A percentile compares a stretch with the other conserved stretches of the same genome.
phyloP scores from a whole-genome alignment of 805 yeast genomes.

The Pichia californica region DNA sequence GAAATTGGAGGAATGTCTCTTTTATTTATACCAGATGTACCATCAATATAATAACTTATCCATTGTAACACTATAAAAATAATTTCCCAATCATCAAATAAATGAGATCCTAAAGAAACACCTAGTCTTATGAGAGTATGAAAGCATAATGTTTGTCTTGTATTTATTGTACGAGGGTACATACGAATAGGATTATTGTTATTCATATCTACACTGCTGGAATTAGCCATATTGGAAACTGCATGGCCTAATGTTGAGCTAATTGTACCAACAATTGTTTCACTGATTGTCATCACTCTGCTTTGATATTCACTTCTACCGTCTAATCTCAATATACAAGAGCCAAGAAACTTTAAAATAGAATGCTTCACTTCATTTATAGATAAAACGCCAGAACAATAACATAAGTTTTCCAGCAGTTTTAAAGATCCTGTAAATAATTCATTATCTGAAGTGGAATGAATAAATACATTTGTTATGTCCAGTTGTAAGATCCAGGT shows the following conservation, averaged over 20 bases:
- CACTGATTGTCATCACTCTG: slow-evolving; percentile 40
- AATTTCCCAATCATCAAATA: slow-evolving; percentile 61
- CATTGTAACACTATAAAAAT: slow-evolving; percentile 65
- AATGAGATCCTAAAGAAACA: slow-evolving; percentile 70
- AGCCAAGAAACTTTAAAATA: slow-evolving; percentile 40
- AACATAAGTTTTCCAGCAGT: slow-evolving; percentile 74
- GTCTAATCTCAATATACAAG: slow-evolving; percentile 37
- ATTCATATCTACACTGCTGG: too few relatives aligned
- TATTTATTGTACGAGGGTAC: slow-evolving; percentile 43
- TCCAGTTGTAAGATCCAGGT: slow-evolving; percentile 36
- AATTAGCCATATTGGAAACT: slow-evolving; percentile 24
- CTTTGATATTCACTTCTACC: slow-evolving; percentile 28
- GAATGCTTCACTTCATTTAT: slow-evolving; percentile 52
- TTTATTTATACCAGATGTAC: slow-evolving; percentile 40
- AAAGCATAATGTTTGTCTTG: slow-evolving; percentile 68
- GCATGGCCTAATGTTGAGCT: slow-evolving; percentile 37
- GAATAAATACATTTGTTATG: slow-evolving; percentile 46
- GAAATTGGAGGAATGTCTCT: slow-evolving; percentile 39
- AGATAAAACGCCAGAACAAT: slow-evolving; percentile 73
- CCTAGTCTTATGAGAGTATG: slow-evolving; percentile 76
- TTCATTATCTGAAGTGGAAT: slow-evolving; percentile 64
- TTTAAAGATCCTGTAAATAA: slow-evolving; percentile 61
- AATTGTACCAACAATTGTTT: slow-evolving; percentile 45
- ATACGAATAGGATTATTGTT: slow-evolving; percentile 4
- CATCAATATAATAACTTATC: slow-evolving; percentile 67